These are phyloP conservation scores for Lindgomyces ingoldianus DNA, from an alignment of 495 filamentous ascomycete species.

Conservation along the genomic window DNA sequence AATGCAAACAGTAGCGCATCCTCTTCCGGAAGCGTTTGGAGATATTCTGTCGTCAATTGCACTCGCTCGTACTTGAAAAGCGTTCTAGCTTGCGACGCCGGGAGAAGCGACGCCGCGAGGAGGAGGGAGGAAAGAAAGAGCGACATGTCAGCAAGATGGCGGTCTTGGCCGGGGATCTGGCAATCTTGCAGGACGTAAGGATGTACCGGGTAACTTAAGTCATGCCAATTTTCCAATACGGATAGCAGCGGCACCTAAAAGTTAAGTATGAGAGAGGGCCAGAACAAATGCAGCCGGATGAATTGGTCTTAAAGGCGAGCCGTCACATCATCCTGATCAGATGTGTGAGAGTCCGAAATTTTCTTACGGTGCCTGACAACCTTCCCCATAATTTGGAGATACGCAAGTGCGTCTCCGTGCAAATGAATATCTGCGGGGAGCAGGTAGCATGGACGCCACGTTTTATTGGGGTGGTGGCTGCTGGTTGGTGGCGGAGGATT, in stretches of 20 bases:
- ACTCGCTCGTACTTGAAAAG: slow-evolving; percentile 18
- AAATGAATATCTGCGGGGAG: slow-evolving; percentile 11
- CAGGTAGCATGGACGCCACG: slow-evolving; percentile 25
- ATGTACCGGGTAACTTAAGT: background rate
- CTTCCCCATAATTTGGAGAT: slow-evolving; percentile 1
- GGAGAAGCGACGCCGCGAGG: slow-evolving; percentile 16
- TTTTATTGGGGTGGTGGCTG: slow-evolving; percentile 1
- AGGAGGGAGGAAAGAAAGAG: slow-evolving; percentile 12
- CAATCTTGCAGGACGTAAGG: background rate
- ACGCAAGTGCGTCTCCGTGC: background rate
- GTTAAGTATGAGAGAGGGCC: background rate
- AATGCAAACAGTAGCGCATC: slow-evolving; percentile 25
- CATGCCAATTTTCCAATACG: slow-evolving; percentile 7
- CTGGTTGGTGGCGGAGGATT: slow-evolving; percentile 14
- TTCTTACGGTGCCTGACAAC: slow-evolving; percentile 14
- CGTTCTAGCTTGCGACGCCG: slow-evolving; percentile 1
- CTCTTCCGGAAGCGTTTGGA: slow-evolving; percentile 19
- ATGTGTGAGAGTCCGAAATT: background rate
- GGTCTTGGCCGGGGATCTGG: background rate
- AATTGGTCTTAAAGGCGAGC: slow-evolving; percentile 13
- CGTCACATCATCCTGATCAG: background rate
- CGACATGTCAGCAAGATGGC: background rate
- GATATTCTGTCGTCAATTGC: slow-evolving; percentile 27
- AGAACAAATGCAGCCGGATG: background rate
- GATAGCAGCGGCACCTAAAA: background rate